Conservation (phyloP, 352 stramenopile genomes). For the Phytophthora citrophthora region DNA sequence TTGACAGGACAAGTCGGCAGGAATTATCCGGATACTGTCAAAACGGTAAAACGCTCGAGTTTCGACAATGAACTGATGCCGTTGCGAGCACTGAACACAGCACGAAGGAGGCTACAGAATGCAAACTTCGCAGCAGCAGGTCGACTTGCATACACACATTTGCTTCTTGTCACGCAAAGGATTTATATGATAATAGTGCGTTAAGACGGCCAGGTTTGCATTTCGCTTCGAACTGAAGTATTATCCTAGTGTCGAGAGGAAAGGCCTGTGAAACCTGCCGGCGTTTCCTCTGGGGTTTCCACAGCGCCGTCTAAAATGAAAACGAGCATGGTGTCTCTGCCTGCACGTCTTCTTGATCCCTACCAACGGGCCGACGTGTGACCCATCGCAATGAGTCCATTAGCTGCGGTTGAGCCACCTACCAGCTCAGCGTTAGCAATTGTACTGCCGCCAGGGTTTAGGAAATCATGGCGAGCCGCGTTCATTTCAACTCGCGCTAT, state of each 20-base stretch:
- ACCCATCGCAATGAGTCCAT: not conserved
- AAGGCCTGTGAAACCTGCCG: slow-evolving; percentile 11
- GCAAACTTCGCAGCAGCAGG: no score
- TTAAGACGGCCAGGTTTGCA: no score
- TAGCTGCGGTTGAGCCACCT: slow-evolving; percentile 6
- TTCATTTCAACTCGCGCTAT: not conserved
- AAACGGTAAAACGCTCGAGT: not conserved
- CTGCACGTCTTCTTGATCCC: not conserved
- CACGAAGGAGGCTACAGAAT: no score
- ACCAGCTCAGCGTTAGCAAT: slow-evolving; percentile 13
- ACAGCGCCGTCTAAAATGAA: no score
- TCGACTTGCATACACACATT: no score
- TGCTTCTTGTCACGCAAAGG: no score
- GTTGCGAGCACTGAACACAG: no score
- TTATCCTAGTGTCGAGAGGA: not conserved
- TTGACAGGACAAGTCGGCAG: slow-evolving; percentile 9
- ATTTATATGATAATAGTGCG: no score
- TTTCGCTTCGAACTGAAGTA: no score
- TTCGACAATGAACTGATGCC: not conserved
- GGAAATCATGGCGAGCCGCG: not conserved
- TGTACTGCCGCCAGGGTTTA: slow-evolving; percentile 7
- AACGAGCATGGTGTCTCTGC: not conserved
- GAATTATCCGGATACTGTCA: slow-evolving; percentile 7
- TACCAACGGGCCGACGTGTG: not conserved
- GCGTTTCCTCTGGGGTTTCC: slow-evolving; percentile 12